A percentile compares a stretch with the other conserved stretches of the same genome.
These are phyloP conservation scores for Vaccinium corymbosum DNA, from an alignment of 148 eudicot species.

Conservation along the genomic window DNA sequence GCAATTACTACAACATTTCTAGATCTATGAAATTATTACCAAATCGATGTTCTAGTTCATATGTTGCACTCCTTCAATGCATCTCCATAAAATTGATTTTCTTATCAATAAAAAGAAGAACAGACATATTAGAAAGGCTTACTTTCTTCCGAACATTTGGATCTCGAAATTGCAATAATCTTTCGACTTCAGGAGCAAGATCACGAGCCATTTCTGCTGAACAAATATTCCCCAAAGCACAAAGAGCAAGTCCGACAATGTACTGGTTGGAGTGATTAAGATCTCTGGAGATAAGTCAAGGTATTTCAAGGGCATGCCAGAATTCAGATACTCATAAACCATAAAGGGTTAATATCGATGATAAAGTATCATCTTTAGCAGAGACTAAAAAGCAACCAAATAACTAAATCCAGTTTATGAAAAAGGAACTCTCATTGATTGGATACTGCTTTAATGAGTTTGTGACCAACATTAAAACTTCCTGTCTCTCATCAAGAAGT, in stretches of 20 bases:
- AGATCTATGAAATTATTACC: neutral
- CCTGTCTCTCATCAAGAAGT: slow-evolving; percentile 99
- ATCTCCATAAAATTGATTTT: neutral
- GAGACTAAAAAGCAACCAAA: neutral
- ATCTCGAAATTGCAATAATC: slow-evolving; percentile 91
- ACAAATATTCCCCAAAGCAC: slow-evolving; percentile 96
- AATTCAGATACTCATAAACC: neutral
- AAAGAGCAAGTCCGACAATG: slow-evolving; percentile 96
- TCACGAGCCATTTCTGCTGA: slow-evolving; percentile 99
- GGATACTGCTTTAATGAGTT: slow-evolving; percentile 99
- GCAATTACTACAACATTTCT: neutral
- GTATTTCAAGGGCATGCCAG: slow-evolving; percentile 9
- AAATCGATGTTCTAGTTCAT: neutral
- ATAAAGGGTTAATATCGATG: neutral
- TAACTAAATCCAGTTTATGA: neutral
- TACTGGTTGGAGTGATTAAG: slow-evolving; percentile 92
- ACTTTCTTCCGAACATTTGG: slow-evolving; percentile 97
- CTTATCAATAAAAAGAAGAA: neutral
- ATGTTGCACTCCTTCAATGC: neutral
- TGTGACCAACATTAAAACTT: slow-evolving; percentile 97
- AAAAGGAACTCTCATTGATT: slow-evolving; percentile 11
- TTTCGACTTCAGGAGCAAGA: slow-evolving; percentile 95
- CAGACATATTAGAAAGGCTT: slow-evolving; percentile 21
- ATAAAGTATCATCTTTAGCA: neutral
- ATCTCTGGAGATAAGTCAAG: slow-evolving; percentile 73